phyloP scores from a whole-genome alignment of 305 asterid genomes.

The Galium porrigens region DNA sequence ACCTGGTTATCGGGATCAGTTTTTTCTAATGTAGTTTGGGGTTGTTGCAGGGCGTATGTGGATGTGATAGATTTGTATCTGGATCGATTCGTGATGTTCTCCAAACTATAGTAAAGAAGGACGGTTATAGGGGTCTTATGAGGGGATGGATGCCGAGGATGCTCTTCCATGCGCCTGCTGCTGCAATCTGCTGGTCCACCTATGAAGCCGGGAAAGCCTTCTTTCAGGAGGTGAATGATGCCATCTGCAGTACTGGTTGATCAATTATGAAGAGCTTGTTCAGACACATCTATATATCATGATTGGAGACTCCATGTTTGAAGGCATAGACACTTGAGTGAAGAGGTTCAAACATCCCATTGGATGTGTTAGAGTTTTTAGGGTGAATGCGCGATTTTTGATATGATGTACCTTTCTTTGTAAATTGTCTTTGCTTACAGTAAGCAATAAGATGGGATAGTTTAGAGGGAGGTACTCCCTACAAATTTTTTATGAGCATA shows the following conservation, averaged over 20 bases:
- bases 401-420: neutral
- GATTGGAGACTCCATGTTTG: slow-evolving; percentile 2
- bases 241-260: slow-evolving; percentile 28
- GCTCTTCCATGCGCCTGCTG: slow-evolving; percentile 99
- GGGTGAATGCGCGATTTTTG: neutral
- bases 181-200: slow-evolving; percentile 97
- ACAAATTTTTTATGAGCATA: neutral
- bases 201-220: slow-evolving; percentile 76
- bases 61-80: slow-evolving; percentile 71
- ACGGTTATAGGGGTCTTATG: slow-evolving; percentile 74
- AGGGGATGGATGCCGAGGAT: slow-evolving; percentile 94
- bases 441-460: slow-evolving; percentile 7
- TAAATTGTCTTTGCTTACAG: neutral
- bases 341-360: slow-evolving; percentile 7
- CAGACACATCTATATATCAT: neutral
- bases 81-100: slow-evolving; percentile 66
- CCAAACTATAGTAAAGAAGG: slow-evolving; percentile 58
- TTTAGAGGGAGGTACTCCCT: neutral
- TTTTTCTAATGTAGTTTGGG: neutral
- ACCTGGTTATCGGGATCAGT: neutral
- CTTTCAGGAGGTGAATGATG: slow-evolving; percentile 45
- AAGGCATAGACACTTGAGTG: neutral
- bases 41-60: slow-evolving; percentile 74
- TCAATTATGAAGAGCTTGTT: slow-evolving; percentile 1
- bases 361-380: slow-evolving; percentile 4